Evolutionary conservation across 75 land plant genomes (phyloP), one percentile per base, ranked within the genome.

Genomic region (Pinus albicaulis): DNA sequence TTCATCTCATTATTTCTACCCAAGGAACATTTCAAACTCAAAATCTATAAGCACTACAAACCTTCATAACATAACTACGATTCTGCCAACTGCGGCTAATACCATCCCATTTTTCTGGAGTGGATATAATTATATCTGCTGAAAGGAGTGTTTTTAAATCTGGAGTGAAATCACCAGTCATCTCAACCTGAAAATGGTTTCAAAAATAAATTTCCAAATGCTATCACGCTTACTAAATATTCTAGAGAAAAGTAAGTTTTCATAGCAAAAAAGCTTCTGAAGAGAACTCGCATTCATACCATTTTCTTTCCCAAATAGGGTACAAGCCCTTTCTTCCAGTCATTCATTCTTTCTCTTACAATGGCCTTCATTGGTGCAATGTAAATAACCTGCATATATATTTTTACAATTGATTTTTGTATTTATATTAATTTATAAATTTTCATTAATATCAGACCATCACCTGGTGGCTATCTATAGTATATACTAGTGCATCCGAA

Each of bases 81-180:
- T 77, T 91, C 56, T 98, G 93, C 99, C 99, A 98, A 71, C 81
- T 95, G 24, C 99, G 89, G 77, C 99, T 98, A 53, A 98, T 98
- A 59, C 99, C 99, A 84, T 98, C 99, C 99, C 99, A 98, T 73
- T 98, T 98, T 71, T 98, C 99, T 57, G 99, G 99, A 71, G 99
- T 98, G 60, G 98, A 95, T 74, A 98, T 93, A 57, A 98, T 98
- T 60, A 98, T 92, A 82, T 98, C 99, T 72, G 99, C 98, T 70
- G 94, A 88, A 59, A 86, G 79, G 7, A 98, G 83, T 23, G 99
- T 95, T 77, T 80, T 87, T 74, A 98, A 57, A 88, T 98, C 99
- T 44, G 99, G 99, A 59, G 99, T 98, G 66, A 86, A 98, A 77
- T 98, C 99, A 20, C 99, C 99, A 53, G 99, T 98, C 89, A 98